Evolutionary conservation across 345 rosid species (phyloP), one percentile per base, ranked within the genome.

Genomic region (Turritis glabra): DNA sequence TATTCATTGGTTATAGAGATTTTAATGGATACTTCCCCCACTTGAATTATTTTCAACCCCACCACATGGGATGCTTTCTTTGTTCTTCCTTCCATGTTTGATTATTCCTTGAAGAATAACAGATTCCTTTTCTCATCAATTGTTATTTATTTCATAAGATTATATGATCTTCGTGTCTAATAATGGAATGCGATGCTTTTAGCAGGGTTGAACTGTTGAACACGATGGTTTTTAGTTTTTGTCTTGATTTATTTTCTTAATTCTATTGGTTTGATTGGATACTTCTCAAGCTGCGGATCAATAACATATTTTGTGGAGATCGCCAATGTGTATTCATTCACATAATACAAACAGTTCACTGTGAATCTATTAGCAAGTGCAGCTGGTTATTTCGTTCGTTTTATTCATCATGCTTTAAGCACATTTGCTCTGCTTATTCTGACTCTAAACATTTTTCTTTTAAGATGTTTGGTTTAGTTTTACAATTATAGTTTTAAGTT

Each of bases 1-100:
- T 19, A 37, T 54, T 69, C 43, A 47, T 47, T 71, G 50, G 30
- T 71, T 50, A 38, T 0, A 50, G 41, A 15, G 19, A 43, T 43
- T 48, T 54, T 23, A 29, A 48, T 19, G 59, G 33, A 58, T 23
- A 55, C 23, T 58, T 13, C 18, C 14, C 54, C 73, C 55, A 68
- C 44, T 15, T 17, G 18, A 66, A 56, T 56, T 57, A 57, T 67
- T 48, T 57, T 67, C 26, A 46, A 67, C 21, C 73, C 33, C 19
- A 75, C 53, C 74, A 75, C 79, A 69, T 75, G 79, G 63, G 74
- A 60, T 75, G 74, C 79, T 67, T 75, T 58, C 55, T 51, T 68
- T 21, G 30, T 67, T 75, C 56, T 52, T 59, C 14, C 47, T 19
- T 41, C 74, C 69, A 68, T 60, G 50, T 53, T 75, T 69, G 57